Conservation (phyloP, 208 protist genomes). For the Trichomonas vaginalis region DNA sequence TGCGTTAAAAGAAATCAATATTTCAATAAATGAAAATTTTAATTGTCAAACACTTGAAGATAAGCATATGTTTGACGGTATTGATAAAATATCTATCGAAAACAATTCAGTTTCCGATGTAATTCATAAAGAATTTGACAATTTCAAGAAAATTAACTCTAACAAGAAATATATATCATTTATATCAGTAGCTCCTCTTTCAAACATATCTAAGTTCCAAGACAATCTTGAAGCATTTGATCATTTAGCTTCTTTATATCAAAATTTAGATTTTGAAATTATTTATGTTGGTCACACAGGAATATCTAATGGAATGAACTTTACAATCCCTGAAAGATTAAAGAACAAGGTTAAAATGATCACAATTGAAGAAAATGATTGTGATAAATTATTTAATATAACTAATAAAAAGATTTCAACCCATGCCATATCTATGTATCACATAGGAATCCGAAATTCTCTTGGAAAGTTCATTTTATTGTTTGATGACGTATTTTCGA, state of each 20-base stretch:
- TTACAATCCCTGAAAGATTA: background rate
- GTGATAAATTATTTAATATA: background rate
- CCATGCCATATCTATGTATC: background rate
- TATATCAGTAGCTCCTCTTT: background rate
- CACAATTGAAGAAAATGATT: background rate
- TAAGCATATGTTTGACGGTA: background rate
- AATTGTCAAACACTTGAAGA: background rate
- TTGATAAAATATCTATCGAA: background rate
- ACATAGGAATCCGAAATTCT: background rate
- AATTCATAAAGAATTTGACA: background rate
- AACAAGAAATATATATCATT: background rate
- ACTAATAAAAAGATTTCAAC: background rate
- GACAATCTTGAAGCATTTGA: background rate
- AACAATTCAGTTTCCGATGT: background rate
- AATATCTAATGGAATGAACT: background rate
- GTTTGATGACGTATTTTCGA: background rate
- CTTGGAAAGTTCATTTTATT: background rate
- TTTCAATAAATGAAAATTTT: background rate
- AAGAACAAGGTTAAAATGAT: background rate
- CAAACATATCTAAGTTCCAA: background rate
- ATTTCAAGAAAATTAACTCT: background rate
- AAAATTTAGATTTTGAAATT: background rate
- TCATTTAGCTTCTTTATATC: background rate
- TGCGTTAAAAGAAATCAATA: background rate
- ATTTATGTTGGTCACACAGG: background rate